Base-by-base conservation (phyloP, 2,329 filamentous ascomycete species). In the Orbilia quercus region DNA sequence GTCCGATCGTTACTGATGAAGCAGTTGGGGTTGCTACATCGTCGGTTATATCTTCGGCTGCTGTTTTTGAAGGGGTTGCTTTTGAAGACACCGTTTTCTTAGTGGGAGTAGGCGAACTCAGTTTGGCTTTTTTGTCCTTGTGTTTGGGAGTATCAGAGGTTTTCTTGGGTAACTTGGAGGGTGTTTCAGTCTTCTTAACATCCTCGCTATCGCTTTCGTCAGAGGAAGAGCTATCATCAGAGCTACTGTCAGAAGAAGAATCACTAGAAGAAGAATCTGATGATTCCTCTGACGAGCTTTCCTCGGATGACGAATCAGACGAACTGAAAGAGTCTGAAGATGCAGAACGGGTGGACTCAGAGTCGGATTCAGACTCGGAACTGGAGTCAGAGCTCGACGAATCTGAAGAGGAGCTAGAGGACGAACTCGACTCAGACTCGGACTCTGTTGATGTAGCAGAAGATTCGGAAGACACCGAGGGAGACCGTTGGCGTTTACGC, bases 211-310 rank as follows among this genome's bases (percentile, higher is more conserved):
- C 70, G 28, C 59, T 63, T 50, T 77, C 71, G 44, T 77, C 77
- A 12, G 71, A 60, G 42, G 81, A 80, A 23, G 78, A 77, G 42
- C 81, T 80, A 7, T 80, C 80, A 16, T 82, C 81, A 12, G 81
- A 82, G 3, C 28, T 31, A 31, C 28, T 31, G n/a, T 76, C 78
- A 47, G 77, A 77, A 34, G 76, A 78, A 7, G 79, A 78, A 16
- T 81, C 82, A 67, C 84, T 81, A 11, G 83, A 83, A 1, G 81
- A 80, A 12, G 81, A 81, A 45, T 82, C 81, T 7, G 81, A 82
- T 22, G 65, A 77, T 25, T 78, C 75, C 20, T 79, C 77, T 16
- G 63, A 45, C 28, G 65, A 53, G 45, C 75, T 76, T 7, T 77
- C 78, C 0, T 62, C 47, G 23, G 71, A 55, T 1, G 75, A 71